A percentile compares a stretch with the other conserved stretches of the same genome.
Evolutionary conservation across 768 basidiomycete genomes (phyloP).

Genomic region (Exsudoporus frostii): DNA sequence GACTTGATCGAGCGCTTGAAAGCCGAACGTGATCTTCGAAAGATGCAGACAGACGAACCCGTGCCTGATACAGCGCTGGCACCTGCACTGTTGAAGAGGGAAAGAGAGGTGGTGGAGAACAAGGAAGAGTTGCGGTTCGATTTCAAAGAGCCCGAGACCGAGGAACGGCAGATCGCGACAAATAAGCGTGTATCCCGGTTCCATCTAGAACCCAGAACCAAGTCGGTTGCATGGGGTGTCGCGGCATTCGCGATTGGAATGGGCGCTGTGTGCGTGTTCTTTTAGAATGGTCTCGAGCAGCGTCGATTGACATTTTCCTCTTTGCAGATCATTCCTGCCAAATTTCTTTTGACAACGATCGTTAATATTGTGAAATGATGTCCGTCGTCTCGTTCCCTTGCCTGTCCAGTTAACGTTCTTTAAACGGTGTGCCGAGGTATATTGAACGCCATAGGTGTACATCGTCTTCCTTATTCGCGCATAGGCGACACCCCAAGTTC

Average conservation of each 20-base stretch:
- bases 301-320: background rate
- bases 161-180: slow-evolving; percentile 53
- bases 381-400: slow-evolving; percentile 10
- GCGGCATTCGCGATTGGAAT: slow-evolving; percentile 81
- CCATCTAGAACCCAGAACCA: slow-evolving; percentile 61
- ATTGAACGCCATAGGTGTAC: slow-evolving; percentile 19
- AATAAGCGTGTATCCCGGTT: slow-evolving; percentile 63
- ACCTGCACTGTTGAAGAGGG: slow-evolving; percentile 44
- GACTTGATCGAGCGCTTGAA: slow-evolving; percentile 73
- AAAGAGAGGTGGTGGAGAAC: slow-evolving; percentile 44
- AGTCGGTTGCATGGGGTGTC: slow-evolving; percentile 79
- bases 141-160: slow-evolving; percentile 66
- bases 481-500: slow-evolving; percentile 17
- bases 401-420: slow-evolving; percentile 8
- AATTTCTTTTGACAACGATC: slow-evolving; percentile 47
- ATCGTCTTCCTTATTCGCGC: slow-evolving; percentile 5
- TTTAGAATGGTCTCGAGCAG: background rate
- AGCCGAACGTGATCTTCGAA: slow-evolving; percentile 48
- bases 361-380: slow-evolving; percentile 12
- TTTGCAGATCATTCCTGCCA: slow-evolving; percentile 53
- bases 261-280: slow-evolving; percentile 69
- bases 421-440: slow-evolving; percentile 20
- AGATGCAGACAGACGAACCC: slow-evolving; percentile 22
- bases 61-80: slow-evolving; percentile 12
- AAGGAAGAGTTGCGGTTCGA: slow-evolving; percentile 53